Evolutionary conservation across 371 early-diverging fungal genomes (phyloP).

Genomic region (Sporodiniella umbellata): DNA sequence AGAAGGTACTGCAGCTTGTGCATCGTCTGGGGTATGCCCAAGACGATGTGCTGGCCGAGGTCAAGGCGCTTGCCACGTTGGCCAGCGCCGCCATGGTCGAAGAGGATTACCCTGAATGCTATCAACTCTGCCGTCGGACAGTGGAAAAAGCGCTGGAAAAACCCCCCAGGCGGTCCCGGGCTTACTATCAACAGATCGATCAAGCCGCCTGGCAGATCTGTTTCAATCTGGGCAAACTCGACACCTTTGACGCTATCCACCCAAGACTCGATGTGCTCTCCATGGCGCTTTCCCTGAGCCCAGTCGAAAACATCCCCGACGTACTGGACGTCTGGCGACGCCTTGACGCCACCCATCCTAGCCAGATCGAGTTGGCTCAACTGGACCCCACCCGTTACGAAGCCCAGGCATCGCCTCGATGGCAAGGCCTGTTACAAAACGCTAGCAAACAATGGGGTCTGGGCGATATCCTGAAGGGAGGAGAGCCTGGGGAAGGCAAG

Average conservation of each 20-base stretch:
- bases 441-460: constrained; percentile 30
- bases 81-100: constrained; percentile 59
- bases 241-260: constrained; percentile 38
- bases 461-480: constrained; percentile 19
- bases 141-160: constrained; percentile 31
- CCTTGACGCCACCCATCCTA: constrained; percentile 38
- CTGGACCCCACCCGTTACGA: constrained; percentile 4
- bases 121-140: constrained; percentile 48
- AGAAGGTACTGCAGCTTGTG: constrained; percentile 55
- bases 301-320: constrained; percentile 52
- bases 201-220: constrained; percentile 58
- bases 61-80: constrained; percentile 51
- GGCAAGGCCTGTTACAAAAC: constrained; percentile 28
- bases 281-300: constrained; percentile 60
- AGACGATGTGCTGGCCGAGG: constrained; percentile 49
- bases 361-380: constrained; percentile 17
- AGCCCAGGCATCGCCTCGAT: constrained; percentile 1
- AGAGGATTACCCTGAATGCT: constrained; percentile 50
- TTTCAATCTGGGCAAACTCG: constrained; percentile 46
- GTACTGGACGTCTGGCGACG: constrained; percentile 58
- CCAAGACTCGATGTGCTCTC: constrained; percentile 55
- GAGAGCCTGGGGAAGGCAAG: constrained; percentile 3
- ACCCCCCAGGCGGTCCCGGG: constrained; percentile 19
- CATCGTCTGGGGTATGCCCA: constrained; percentile 53
- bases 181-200: constrained; percentile 44